phyloP scores from a whole-genome alignment of 2,329 filamentous ascomycete species.

The Ceratocystis harringtonii region DNA sequence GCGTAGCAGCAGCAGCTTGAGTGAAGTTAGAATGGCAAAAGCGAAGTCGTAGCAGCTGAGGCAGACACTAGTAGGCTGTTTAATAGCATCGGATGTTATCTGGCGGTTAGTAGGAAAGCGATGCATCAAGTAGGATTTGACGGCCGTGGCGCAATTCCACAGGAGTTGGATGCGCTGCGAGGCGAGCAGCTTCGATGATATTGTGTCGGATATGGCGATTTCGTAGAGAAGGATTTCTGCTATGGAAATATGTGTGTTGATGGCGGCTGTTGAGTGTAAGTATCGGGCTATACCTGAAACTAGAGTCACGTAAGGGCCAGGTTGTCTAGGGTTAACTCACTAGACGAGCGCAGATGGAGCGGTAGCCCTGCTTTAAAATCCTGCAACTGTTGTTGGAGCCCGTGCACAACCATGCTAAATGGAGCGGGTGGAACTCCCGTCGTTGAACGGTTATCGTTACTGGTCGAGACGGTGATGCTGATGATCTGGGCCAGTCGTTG shows the following conservation, averaged over 20 bases:
- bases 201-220: constrained; percentile 29
- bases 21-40: constrained; percentile 31
- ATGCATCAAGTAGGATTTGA: constrained; percentile 28
- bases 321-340: constrained; percentile 21
- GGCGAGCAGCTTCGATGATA: constrained; percentile 24
- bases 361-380: constrained; percentile 27
- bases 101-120: constrained; percentile 22
- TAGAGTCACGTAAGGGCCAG: not conserved
- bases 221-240: constrained; percentile 35
- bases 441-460: constrained; percentile 18
- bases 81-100: constrained; percentile 19
- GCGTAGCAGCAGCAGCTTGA: constrained; percentile 33
- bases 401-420: constrained; percentile 29
- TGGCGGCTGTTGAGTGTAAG: constrained; percentile 22
- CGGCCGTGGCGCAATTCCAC: constrained; percentile 30
- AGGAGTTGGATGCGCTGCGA: constrained; percentile 30
- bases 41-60: constrained; percentile 34
- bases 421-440: constrained; percentile 22
- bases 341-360: constrained; percentile 24
- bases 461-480: constrained; percentile 27
- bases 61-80: constrained; percentile 29
- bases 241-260: constrained; percentile 31
- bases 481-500: constrained; percentile 37
- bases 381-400: constrained; percentile 32
- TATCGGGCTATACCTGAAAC: not conserved